phyloP scores from a whole-genome alignment of 108 stramenopile species.

The Fragilaria radians region DNA sequence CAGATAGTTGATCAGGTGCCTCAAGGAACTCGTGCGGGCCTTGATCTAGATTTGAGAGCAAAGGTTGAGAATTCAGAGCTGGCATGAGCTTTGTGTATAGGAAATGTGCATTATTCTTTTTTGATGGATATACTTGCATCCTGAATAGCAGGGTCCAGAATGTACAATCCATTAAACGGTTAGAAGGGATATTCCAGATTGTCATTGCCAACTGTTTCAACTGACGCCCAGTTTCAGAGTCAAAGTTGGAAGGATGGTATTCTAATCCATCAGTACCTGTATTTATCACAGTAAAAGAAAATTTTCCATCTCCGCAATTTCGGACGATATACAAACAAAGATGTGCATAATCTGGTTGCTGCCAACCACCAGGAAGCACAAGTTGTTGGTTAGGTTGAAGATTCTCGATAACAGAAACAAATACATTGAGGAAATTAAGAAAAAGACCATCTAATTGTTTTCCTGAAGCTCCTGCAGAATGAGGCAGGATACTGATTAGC shows the following conservation, averaged over 20 bases:
- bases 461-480: conserved; percentile 78
- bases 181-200: conserved; percentile 76
- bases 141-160: conserved; percentile 88
- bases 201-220: conserved; percentile 81
- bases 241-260: conserved; percentile 81
- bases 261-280: conserved; percentile 81
- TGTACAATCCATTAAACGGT: conserved; percentile 68
- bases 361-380: conserved; percentile 88
- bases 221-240: conserved; percentile 68
- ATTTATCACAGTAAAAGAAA: conserved; percentile 81
- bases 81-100: conserved; percentile 83
- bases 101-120: conserved; percentile 72
- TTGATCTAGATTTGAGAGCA: conserved; percentile 72
- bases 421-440: conserved; percentile 82
- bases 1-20: conserved; percentile 47
- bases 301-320: conserved; percentile 60
- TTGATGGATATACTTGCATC: conserved; percentile 86
- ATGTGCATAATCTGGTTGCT: conserved; percentile 69
- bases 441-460: conserved; percentile 71
- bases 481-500: conserved; percentile 69
- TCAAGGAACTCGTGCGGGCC: conserved; percentile 74
- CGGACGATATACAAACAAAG: conserved; percentile 80
- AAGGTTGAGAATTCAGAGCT: conserved; percentile 69
- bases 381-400: conserved; percentile 70
- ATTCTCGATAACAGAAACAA: conserved; percentile 74